Evolutionary conservation across 208 protist genomes (phyloP), one percentile per base, ranked within the genome.

Genomic region (Leishmania braziliensis): DNA sequence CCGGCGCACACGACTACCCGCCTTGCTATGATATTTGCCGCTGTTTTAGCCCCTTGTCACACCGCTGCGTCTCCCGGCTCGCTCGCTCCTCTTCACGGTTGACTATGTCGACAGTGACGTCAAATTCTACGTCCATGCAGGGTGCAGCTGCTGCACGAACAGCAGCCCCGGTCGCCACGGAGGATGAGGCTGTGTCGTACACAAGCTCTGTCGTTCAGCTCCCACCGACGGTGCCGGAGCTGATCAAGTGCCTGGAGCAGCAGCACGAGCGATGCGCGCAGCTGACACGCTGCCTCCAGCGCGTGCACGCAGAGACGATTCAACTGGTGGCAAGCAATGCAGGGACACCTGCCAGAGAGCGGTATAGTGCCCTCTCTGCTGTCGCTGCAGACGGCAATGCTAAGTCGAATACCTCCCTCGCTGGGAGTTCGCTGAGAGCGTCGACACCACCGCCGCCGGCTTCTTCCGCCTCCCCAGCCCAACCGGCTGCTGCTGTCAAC

Each of bases 201-300:
- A 68, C 54, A 39, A 90, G 86, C 78, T 46, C 77, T 46, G 39
- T 86, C 8, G 84, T 89, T 18, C 48, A 50, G 43, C 80, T 92
- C 0, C 90, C 89, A 1, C 58, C 79, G 0, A 93, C 89, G 18
- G 87, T 95, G 29, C 83, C 83, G 4, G 90, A 90, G 82, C 88
- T 94, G 12, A 85, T 93, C 63, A 63, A 68, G 16, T 85, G 50
- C 12, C 86, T 87, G 46, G 86, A 93, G 71, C 73, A 69, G 66
- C 51, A 83, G 46, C 86, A 82, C 33, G 74, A 81, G 74, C 69
- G 77, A 53, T 85, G 86, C 51, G 83, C 84, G 6, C 79, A 88
- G 29, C 80, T 92, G 71, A 79, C 73, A 10, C 29, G 68, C 33
- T 83, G 78, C 56, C 77, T 94, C n/a, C 79, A 91, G 26, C 73